phyloP scores from a whole-genome alignment of 805 yeast species.

The Pichia cephalocereana region DNA sequence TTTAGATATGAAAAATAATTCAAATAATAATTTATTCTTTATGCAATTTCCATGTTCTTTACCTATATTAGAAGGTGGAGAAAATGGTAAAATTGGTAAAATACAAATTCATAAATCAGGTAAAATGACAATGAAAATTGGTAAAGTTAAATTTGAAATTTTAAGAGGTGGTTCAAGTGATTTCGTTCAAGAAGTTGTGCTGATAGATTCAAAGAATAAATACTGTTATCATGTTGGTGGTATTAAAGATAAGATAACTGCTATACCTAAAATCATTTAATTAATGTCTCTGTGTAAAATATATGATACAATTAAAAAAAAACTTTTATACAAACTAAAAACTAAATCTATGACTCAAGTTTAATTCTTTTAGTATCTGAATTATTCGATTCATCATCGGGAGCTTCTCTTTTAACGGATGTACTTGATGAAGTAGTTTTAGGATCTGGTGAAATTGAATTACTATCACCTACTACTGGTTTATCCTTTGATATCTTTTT shows the following conservation, averaged over 20 bases:
- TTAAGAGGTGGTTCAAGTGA: conserved; percentile 60
- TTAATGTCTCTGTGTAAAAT: background rate
- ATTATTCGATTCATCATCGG: background rate
- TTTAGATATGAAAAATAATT: conserved; percentile 5
- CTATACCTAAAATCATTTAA: conserved; percentile 36
- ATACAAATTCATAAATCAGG: conserved; percentile 80
- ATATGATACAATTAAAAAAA: background rate
- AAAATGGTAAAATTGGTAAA: conserved; percentile 59
- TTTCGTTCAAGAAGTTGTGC: conserved; percentile 66
- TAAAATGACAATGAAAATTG: conserved; percentile 63
- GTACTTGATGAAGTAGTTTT: background rate
- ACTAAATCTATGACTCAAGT: background rate
- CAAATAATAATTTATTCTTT: conserved; percentile 14
- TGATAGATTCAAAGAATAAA: conserved; percentile 29
- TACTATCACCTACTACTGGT: background rate
- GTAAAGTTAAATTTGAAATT: conserved; percentile 60
- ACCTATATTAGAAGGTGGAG: conserved; percentile 14
- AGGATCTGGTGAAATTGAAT: background rate
- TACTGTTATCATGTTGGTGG: conserved; percentile 44
- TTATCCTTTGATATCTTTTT: conserved; percentile 12
- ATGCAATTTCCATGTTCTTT: conserved; percentile 25
- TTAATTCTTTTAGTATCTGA: background rate
- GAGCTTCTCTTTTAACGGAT: background rate
- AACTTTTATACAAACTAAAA: background rate
- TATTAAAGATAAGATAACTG: conserved; percentile 46